Evolutionary conservation across 176 grass and related monocot genomes (phyloP), one percentile per base, ranked within the genome.

Genomic region (Aegilops sharonensis): DNA sequence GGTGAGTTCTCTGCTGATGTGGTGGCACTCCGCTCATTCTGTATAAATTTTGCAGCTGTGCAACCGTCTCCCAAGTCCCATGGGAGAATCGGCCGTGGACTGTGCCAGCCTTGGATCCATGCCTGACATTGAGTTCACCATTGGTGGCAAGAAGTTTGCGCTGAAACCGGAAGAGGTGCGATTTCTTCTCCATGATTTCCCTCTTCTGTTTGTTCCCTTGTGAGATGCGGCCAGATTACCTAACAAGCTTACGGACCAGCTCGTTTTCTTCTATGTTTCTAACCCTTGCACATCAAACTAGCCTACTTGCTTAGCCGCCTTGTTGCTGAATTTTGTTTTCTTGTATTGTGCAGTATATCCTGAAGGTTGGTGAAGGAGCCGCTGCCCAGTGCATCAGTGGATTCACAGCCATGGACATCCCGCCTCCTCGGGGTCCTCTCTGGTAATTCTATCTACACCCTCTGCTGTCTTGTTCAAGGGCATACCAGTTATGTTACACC

Each of bases 51-150:
- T 81, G 52, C 90, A 98, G 97, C 82, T 98, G 5, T 98, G 97
- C 10, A 94, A 95, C 56, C 82, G 87, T 72, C 84, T 98, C 2
- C 97, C 97, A 30, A 95, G 94, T 59, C 97, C 94, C 62, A 98
- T 98, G 97, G 97, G 97, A 79, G 91, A 97, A 87, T 97, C 95
- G 10, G 89, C 95, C 29, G 92, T 97, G 17, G 92, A 97, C 62
- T 97, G 95, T 42, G 87, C 20, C 34, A 83, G 82, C 72, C 65
- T 97, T 80, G 73, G 72, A 56, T 93, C 87, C 77, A 91, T 97
- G 92, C 95, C 92, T 20, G 50, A 88, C 76, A 83, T 97, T 37
- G 77, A 80, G 11, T 95, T 97, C 82, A 87, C 85, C 47, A 97
- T 97, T 75, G 92, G 90, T 39, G 95, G 84, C 82, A 93, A 90